phyloP scores from a whole-genome alignment of 441 rosid genomes.

The Corymbia calophylla region DNA sequence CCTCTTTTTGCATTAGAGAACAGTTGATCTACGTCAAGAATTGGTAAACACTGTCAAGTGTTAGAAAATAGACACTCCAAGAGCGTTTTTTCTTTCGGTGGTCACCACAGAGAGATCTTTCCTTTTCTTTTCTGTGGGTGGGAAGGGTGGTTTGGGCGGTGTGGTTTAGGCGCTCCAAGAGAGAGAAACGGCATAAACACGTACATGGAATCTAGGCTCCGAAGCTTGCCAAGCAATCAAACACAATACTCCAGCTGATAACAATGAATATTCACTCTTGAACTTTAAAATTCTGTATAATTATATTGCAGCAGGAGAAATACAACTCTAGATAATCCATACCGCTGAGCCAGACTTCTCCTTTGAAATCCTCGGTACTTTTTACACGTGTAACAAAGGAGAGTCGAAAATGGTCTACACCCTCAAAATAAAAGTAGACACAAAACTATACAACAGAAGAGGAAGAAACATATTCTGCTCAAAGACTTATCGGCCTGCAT shows the following conservation, averaged over 20 bases:
- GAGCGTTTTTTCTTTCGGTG: neutral
- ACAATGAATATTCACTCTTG: neutral
- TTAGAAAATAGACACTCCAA: too few species aligned
- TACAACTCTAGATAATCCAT: neutral
- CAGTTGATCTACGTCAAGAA: neutral
- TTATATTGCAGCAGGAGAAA: neutral
- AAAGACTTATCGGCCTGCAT: neutral
- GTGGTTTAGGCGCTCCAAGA: neutral
- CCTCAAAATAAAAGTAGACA: neutral
- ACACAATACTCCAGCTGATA: neutral
- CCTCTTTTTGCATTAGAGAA: neutral
- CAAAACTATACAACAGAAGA: slow-evolving; percentile 3
- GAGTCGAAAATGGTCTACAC: neutral
- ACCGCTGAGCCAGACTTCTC: neutral
- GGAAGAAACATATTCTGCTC: slow-evolving; percentile 34
- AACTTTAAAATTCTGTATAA: neutral
- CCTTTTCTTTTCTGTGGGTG: neutral
- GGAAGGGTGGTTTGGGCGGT: neutral
- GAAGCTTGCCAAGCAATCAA: neutral
- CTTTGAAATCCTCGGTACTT: neutral
- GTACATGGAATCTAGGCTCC: neutral
- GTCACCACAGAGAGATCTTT: neutral
- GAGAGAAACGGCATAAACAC: neutral
- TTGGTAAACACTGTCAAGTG: neutral
- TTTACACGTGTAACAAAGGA: neutral